phyloP scores from a whole-genome alignment of 2,329 filamentous ascomycete genomes.

The Calonectria multiphialidica region DNA sequence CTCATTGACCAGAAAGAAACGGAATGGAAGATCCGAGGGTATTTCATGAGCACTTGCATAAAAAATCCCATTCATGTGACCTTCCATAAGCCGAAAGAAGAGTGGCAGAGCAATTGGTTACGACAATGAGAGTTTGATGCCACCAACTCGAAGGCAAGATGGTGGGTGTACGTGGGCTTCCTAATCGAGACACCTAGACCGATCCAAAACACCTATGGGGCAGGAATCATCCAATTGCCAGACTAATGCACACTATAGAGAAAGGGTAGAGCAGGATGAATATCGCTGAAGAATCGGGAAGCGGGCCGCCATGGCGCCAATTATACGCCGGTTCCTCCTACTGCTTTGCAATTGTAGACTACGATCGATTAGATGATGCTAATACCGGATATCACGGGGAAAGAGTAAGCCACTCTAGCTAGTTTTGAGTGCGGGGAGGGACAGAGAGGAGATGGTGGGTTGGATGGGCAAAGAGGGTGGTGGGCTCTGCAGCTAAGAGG shows the following conservation, averaged over 20 bases:
- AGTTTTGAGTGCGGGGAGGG: slow-evolving; percentile 21
- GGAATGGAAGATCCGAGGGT: not conserved
- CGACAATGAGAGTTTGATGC: not conserved
- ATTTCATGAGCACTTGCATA: not conserved
- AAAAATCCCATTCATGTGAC: not conserved
- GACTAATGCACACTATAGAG: not conserved
- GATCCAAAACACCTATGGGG: not conserved
- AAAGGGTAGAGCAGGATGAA: not conserved
- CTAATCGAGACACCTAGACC: not conserved
- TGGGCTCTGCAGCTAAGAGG: not conserved
- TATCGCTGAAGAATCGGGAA: not conserved
- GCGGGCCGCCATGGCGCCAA: not conserved
- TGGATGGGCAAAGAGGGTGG: not conserved
- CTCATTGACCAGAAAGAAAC: not conserved
- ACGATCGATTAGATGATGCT: not conserved
- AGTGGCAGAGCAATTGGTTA: not conserved
- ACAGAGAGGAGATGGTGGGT: not conserved
- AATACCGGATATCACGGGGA: slow-evolving; percentile 7
- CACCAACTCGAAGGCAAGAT: not conserved
- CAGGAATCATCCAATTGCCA: not conserved
- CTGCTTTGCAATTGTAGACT: not conserved
- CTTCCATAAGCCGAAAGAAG: not conserved
- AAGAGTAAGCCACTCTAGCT: not conserved
- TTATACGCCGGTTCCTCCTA: not conserved
- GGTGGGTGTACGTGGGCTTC: not conserved